Conservation (phyloP, 805 yeast species). For the Candida sithepensis region DNA sequence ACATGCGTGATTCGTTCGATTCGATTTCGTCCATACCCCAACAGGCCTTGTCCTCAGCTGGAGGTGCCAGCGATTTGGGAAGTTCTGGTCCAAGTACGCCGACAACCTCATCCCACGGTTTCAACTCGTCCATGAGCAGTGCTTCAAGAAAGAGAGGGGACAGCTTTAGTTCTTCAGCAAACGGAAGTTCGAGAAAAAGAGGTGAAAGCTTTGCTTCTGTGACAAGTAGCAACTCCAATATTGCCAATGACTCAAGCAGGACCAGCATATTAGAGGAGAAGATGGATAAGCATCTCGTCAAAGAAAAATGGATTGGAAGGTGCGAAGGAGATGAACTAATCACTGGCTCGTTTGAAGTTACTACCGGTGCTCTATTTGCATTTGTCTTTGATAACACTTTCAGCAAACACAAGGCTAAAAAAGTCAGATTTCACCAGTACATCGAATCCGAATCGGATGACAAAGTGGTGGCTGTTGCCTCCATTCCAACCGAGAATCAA, state of each 20-base stretch:
- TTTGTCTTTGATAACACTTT: constrained; percentile 91
- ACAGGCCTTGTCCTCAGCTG: not conserved
- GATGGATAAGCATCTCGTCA: constrained; percentile 48
- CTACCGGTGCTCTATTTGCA: constrained; percentile 70
- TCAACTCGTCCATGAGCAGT: not conserved
- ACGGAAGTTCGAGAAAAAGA: not conserved
- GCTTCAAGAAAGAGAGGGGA: not conserved
- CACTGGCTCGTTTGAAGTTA: constrained; percentile 58
- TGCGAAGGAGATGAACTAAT: constrained; percentile 58
- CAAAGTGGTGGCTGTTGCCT: not conserved
- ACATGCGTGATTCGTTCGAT: constrained; percentile 19
- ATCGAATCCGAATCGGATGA: constrained; percentile 14
- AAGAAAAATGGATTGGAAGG: constrained; percentile 53
- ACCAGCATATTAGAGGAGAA: constrained; percentile 44
- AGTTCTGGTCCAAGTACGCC: not conserved
- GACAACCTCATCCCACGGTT: not conserved
- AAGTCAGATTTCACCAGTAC: constrained; percentile 62
- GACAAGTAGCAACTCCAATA: constrained; percentile 37
- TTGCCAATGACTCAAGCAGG: constrained; percentile 5
- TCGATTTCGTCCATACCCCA: constrained; percentile 12
- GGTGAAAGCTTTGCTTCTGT: constrained; percentile 28
- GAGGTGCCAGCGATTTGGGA: not conserved
- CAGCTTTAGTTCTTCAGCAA: not conserved
- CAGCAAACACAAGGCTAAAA: constrained; percentile 80
- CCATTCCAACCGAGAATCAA: not conserved